Conservation (phyloP, 352 stramenopile species). For the Phytophthora cryptogea region DNA sequence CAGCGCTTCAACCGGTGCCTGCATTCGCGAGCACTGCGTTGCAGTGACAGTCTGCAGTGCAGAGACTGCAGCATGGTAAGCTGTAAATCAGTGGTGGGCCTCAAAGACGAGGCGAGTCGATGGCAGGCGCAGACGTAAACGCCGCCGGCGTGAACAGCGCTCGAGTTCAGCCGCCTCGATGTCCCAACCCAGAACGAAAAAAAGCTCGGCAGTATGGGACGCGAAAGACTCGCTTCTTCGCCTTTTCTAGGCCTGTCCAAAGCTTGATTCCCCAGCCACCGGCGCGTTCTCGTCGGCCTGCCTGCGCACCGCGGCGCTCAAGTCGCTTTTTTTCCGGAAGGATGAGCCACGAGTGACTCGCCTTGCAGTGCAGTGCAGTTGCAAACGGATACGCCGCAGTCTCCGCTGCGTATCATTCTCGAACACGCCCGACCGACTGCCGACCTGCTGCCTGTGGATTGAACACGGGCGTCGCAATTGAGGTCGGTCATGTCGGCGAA, state of each 20-base stretch:
- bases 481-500: slow-evolving; percentile 30
- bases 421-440: slow-evolving; percentile 31
- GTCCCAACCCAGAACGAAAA: slow-evolving; percentile 20
- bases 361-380: slow-evolving; percentile 3
- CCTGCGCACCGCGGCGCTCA: slow-evolving; percentile 26
- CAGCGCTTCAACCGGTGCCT: slow-evolving; percentile 17
- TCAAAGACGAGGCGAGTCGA: slow-evolving; percentile 29
- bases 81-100: slow-evolving; percentile 32
- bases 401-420: slow-evolving; percentile 26
- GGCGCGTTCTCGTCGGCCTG: slow-evolving; percentile 15
- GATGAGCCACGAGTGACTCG: slow-evolving; percentile 32
- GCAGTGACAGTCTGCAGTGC: slow-evolving; percentile 2
- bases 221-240: slow-evolving; percentile 25
- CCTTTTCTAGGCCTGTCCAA: slow-evolving; percentile 19
- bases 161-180: slow-evolving; percentile 1
- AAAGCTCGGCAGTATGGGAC: slow-evolving; percentile 17
- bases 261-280: slow-evolving; percentile 29
- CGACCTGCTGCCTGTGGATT: slow-evolving; percentile 24
- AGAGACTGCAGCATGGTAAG: slow-evolving; percentile 11
- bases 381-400: slow-evolving; percentile 7
- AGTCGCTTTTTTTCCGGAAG: slow-evolving; percentile 35
- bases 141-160: slow-evolving; percentile 8
- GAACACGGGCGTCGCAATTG: slow-evolving; percentile 6
- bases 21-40: neutral
- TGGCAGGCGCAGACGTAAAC: slow-evolving; percentile 37